phyloP scores from a whole-genome alignment of 305 asterid species.

The Salvia sclarea region DNA sequence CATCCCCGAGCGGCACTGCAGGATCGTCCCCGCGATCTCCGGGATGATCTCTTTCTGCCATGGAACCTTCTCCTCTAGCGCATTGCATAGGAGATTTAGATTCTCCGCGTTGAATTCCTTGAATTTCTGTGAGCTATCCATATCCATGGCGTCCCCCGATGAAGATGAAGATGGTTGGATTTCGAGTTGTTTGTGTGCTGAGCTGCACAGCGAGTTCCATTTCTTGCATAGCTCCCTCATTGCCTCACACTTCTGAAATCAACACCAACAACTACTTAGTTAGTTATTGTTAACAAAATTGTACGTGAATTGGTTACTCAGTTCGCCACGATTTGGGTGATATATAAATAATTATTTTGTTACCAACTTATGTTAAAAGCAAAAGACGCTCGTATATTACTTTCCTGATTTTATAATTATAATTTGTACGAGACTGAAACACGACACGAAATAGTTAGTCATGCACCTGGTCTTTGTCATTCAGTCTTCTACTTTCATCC shows the following conservation, averaged over 20 bases:
- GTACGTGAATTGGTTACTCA: too few species aligned
- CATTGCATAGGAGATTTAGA: constrained; percentile 57
- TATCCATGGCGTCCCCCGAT: constrained; percentile 61
- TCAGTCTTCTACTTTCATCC: constrained; percentile 52
- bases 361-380: too few species aligned
- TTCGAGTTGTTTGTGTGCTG: constrained; percentile 49
- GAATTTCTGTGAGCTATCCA: constrained; percentile 50
- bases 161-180: too few species aligned
- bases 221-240: constrained; percentile 48
- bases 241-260: constrained; percentile 42
- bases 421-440: background rate
- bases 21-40: constrained; percentile 60
- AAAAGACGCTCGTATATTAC: too few species aligned
- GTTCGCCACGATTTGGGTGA: too few species aligned
- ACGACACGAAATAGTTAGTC: background rate
- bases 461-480: constrained; percentile 54
- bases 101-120: constrained; percentile 71
- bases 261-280: too few species aligned
- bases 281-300: background rate
- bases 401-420: too few species aligned
- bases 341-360: too few species aligned
- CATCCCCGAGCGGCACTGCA: constrained; percentile 77
- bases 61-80: constrained; percentile 68
- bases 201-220: constrained; percentile 64
- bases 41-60: constrained; percentile 60